phyloP scores from a whole-genome alignment of 495 filamentous ascomycete species.

The Aspergillus heteromorphus region DNA sequence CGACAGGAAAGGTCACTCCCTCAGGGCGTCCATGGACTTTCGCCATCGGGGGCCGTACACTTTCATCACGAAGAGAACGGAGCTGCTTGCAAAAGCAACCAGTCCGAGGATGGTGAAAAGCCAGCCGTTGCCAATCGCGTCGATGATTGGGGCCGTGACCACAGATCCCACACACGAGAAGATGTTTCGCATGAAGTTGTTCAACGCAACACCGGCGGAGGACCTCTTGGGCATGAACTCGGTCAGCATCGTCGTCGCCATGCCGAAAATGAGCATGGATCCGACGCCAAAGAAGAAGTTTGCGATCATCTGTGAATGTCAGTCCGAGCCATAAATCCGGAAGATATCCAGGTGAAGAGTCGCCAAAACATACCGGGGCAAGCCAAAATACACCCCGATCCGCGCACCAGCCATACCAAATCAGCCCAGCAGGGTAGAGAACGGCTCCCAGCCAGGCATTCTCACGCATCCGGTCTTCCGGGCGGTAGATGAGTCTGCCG shows the following conservation, averaged over 20 bases:
- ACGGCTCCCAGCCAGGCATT: conserved; percentile 81
- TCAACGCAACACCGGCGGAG: conserved; percentile 72
- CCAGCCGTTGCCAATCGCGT: conserved; percentile 85
- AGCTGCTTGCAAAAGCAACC: conserved; percentile 48
- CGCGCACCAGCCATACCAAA: conserved; percentile 66
- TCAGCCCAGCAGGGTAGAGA: conserved; percentile 62
- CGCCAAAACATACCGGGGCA: conserved; percentile 50
- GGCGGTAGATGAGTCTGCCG: conserved; percentile 64
- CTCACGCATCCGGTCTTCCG: conserved; percentile 86
- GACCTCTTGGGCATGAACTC: conserved; percentile 83
- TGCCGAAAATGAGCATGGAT: conserved; percentile 82
- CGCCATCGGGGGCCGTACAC: conserved; percentile 64
- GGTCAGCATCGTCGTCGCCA: conserved; percentile 75
- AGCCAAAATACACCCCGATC: conserved; percentile 54
- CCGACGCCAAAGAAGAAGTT: conserved; percentile 88
- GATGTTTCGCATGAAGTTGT: conserved; percentile 76
- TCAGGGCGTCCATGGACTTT: conserved; percentile 55
- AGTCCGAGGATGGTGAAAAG: conserved; percentile 74
- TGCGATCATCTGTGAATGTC: conserved; percentile 52
- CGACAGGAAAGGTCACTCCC: conserved; percentile 13
- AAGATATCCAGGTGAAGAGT: neutral
- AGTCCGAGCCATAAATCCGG: neutral
- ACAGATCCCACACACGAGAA: conserved; percentile 73
- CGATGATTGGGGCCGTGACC: conserved; percentile 69
- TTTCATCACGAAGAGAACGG: conserved; percentile 62